Evolutionary conservation across 2,329 filamentous ascomycete genomes (phyloP), one percentile per base, ranked within the genome.

Genomic region (Zymoseptoria brevis): DNA sequence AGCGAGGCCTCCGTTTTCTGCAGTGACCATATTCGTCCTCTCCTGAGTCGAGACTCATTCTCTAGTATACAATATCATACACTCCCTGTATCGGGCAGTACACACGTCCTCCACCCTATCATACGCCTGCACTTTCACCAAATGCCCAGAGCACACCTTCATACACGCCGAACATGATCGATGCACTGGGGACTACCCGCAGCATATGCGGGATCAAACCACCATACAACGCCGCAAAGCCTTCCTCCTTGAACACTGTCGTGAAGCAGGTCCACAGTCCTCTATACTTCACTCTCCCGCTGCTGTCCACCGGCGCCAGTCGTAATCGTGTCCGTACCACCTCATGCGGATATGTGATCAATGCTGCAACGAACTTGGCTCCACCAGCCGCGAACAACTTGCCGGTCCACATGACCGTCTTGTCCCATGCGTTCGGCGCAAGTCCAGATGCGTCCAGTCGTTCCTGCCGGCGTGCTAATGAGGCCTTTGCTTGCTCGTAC

Each of bases 101-200:
- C 21, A 22, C 21, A 22, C 21, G 21, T 29, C 4, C 22, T n/a
- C n/a, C 51, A 9, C 9, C 7, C 19, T 45, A 8, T 24, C 45
- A 75, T 52, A 75, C 69, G 57, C 75, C 74, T 58, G 75, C 75
- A 54, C 71, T 76, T 62, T 77, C 75, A 2, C 78, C 78, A 49
- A 80, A 63, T 11, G 76, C 69, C 67, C 76, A 76, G 58, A 81
- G 66, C n/a, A 80, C 76, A n/a, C 72, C 75, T 64, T 81, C 79
- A 57, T 80, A 96, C 79, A 94, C 94, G 75, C 90, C 91, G 74
- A 96, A 96, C 89, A 96, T 96, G 73, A 97, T 96, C 66, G 89
- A 91, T 7, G 93, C 91, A 67, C 89, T 94, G 1, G 93, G 93
- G 5, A 96, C 92, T 6, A 92, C 92, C 62, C 92, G 83, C 75